Base-by-base conservation (phyloP, 2,329 filamentous ascomycete species). In the Sporothrix sp. region DNA sequence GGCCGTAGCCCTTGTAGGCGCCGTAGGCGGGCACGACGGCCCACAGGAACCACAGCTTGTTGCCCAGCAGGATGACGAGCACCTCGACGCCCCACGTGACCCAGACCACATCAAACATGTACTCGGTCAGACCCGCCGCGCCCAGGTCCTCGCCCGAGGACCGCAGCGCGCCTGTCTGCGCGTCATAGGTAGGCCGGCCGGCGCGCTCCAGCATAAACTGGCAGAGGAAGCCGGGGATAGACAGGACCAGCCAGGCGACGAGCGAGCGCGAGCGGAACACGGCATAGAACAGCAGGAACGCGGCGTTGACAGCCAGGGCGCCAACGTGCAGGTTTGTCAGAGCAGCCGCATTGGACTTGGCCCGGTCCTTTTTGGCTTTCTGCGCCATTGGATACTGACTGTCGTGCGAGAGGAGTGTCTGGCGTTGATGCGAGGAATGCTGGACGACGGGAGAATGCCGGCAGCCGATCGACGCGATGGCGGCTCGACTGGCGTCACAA, bases 91-190 rank as follows among this genome's bases (percentile, higher is more conserved):
- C 82, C 83, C 90, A 96, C 0, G 89, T 96, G 71, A 95, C 88
- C 79, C 95, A 97, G 48, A 95, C 73, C 45, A 95, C 79, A 69
- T 98, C 93, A 77, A 95, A 98, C 85, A 97, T 87, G 73, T 94
- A 97, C 69, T 96, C 93, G 10, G 91, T 97, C 71, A 98, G 70
- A 4, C 93, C 93, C 30, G 84, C 78, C 9, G 88, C 87, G 48
- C 85, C 81, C 47, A 98, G 78, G 65, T 98, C 93, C 65, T 97
- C 90, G 38, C 93, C 91, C 1, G 87, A 73, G 28, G 76, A 80
- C 64, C 79, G 82, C 55, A 97, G 73, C n/a, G 82, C 74, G 13
- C 74, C 76, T 43, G 79, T 82, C 23, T 71, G 69, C 20, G 81
- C 65, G 57, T 81, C 79, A 63, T 83, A 86, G 54, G 73, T 82